Evolutionary conservation across 805 yeast genomes (phyloP).

Genomic region (Suhomyces sp.): DNA sequence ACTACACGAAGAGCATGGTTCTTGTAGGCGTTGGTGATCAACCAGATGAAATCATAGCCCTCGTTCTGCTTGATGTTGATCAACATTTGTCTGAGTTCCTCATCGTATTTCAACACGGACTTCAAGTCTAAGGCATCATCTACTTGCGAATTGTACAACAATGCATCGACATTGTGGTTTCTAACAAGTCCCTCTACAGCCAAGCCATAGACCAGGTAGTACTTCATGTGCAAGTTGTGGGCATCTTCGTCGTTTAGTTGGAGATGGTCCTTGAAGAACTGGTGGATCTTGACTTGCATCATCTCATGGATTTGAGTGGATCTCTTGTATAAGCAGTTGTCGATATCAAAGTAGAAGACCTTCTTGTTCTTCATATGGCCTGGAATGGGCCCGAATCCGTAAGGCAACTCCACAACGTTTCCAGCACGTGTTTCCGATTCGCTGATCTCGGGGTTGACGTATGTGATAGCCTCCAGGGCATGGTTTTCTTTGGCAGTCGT

Average conservation of each 20-base stretch:
- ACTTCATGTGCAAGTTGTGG: conserved; percentile 60
- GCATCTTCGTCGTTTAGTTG: conserved; percentile 72
- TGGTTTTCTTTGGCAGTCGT: background rate
- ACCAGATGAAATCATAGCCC: conserved; percentile 78
- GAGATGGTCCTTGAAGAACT: conserved; percentile 69
- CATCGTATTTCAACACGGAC: conserved; percentile 65
- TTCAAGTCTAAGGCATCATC: conserved; percentile 92
- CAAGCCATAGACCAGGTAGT: conserved; percentile 84
- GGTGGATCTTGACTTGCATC: conserved; percentile 84
- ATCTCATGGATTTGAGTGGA: conserved; percentile 75
- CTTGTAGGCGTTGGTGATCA: conserved; percentile 91
- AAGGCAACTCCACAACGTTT: conserved; percentile 22
- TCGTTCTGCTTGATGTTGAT: conserved; percentile 36
- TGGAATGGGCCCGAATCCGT: conserved; percentile 36
- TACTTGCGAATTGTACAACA: conserved; percentile 82
- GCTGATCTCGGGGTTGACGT: conserved; percentile 25
- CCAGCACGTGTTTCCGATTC: conserved; percentile 8
- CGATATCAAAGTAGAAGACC: conserved; percentile 85
- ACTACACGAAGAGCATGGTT: conserved; percentile 85
- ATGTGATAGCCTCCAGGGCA: conserved; percentile 9
- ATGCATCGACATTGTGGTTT: conserved; percentile 72
- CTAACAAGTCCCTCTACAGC: conserved; percentile 87
- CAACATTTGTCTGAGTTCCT: conserved; percentile 50
- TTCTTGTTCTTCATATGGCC: conserved; percentile 19
- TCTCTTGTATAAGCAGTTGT: conserved; percentile 81